A percentile compares a stretch with the other conserved stretches of the same genome.
These are phyloP conservation scores for Magnaporthiopsis poae DNA, from an alignment of 2,329 filamentous ascomycete genomes.

Conservation along the genomic window DNA sequence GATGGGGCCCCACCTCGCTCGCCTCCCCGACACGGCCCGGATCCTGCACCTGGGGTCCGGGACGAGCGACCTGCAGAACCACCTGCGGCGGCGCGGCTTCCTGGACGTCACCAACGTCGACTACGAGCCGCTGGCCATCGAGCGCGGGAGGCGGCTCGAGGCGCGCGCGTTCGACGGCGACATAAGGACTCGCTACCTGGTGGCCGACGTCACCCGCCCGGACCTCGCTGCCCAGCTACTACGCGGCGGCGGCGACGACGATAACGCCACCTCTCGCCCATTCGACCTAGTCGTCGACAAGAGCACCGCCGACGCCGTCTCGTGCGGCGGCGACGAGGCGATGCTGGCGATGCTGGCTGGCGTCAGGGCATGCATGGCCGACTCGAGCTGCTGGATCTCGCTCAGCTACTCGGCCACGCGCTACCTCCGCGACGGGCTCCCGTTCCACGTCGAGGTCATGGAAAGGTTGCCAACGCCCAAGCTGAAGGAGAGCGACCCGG, in stretches of 20 bases:
- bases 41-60: conserved; percentile 40
- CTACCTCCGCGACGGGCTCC: conserved; percentile 28
- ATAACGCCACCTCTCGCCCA: neutral
- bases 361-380: conserved; percentile 25
- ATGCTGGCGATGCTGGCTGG: conserved; percentile 29
- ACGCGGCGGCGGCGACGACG: neutral
- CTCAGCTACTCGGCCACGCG: conserved; percentile 35
- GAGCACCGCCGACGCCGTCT: conserved; percentile 38
- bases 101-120: conserved; percentile 37
- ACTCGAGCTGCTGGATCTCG: conserved; percentile 32
- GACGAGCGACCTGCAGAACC: conserved; percentile 40
- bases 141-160: conserved; percentile 33
- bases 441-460: conserved; percentile 33
- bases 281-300: conserved; percentile 40
- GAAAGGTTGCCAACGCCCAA: conserved; percentile 34
- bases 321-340: conserved; percentile 31
- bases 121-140: conserved; percentile 38
- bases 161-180: conserved; percentile 29
- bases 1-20: conserved; percentile 27
- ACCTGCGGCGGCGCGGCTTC: conserved; percentile 33
- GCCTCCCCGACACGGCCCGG: conserved; percentile 17
- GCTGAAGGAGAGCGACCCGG: conserved; percentile 31
- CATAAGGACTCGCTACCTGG: conserved; percentile 31
- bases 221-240: conserved; percentile 10
- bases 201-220: conserved; percentile 36